Percentiles rank a stretch among this genome's conserved stretches.
Evolutionary conservation across 2,329 filamentous ascomycete species (phyloP).

Genomic region (Sporothrix protearum): DNA sequence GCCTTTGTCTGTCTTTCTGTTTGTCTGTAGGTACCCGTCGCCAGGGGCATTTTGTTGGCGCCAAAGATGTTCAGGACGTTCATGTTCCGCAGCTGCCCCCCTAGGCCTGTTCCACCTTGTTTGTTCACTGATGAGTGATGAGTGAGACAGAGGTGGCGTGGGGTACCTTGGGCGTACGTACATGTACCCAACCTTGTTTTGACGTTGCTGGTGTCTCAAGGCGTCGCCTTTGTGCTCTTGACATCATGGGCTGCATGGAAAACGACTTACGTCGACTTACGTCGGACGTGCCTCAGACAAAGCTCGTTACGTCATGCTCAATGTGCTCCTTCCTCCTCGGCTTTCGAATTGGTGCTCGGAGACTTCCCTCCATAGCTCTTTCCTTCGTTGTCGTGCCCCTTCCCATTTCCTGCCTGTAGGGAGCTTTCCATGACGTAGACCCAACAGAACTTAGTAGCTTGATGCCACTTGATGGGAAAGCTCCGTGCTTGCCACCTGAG

Average conservation of each 20-base stretch:
- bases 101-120: background rate
- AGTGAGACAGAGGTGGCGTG: background rate
- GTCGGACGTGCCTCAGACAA: background rate
- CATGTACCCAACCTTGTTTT: conserved; percentile 1
- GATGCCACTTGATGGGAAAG: background rate
- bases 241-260: background rate
- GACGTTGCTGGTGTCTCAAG: background rate
- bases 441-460: background rate
- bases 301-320: conserved; percentile 3
- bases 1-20: background rate
- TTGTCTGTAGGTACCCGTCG: background rate
- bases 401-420: background rate
- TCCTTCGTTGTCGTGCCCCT: background rate
- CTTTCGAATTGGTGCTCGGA: background rate
- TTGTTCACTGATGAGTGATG: background rate
- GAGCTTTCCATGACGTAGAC: background rate
- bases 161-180: background rate
- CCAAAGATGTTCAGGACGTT: background rate
- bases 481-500: background rate
- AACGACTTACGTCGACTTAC: background rate
- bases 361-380: conserved; percentile 13
- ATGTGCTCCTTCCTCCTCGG: background rate
- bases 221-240: background rate
- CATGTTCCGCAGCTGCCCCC: background rate
- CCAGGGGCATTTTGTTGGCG: background rate